phyloP scores from a whole-genome alignment of 345 rosid species.

The Pistacia integerrima region DNA sequence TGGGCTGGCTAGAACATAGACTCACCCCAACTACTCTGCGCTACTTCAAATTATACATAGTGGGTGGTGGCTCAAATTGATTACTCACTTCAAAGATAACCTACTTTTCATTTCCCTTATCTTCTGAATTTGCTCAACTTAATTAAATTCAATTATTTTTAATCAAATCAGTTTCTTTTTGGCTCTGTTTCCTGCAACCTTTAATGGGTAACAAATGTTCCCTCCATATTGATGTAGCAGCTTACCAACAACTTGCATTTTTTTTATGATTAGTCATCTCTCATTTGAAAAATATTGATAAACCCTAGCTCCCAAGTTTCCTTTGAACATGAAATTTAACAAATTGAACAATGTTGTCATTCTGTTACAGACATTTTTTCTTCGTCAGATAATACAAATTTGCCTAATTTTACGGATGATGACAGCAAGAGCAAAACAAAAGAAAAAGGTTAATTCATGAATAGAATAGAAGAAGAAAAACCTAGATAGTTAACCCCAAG shows the following conservation, averaged over 20 bases:
- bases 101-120: too few species aligned
- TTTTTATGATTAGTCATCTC: background rate
- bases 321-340: too few species aligned
- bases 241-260: conserved; percentile 3
- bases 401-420: background rate
- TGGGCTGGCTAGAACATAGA: background rate
- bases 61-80: too few species aligned
- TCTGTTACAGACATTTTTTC: background rate
- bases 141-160: too few species aligned
- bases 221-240: background rate
- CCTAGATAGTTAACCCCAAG: background rate
- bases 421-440: background rate
- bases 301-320: too few species aligned
- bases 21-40: too few species aligned
- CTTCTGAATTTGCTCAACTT: too few species aligned
- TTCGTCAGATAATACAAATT: background rate
- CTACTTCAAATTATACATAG: too few species aligned
- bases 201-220: background rate
- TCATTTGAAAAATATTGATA: background rate
- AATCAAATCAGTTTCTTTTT: background rate
- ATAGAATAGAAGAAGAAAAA: background rate
- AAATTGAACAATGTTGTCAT: too few species aligned
- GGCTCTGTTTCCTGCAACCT: background rate
- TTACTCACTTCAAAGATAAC: too few species aligned
- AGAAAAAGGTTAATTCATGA: background rate